Evolutionary conservation across 495 filamentous ascomycete genomes (phyloP), one percentile per base, ranked within the genome.

Genomic region (Immersiella caudata): DNA sequence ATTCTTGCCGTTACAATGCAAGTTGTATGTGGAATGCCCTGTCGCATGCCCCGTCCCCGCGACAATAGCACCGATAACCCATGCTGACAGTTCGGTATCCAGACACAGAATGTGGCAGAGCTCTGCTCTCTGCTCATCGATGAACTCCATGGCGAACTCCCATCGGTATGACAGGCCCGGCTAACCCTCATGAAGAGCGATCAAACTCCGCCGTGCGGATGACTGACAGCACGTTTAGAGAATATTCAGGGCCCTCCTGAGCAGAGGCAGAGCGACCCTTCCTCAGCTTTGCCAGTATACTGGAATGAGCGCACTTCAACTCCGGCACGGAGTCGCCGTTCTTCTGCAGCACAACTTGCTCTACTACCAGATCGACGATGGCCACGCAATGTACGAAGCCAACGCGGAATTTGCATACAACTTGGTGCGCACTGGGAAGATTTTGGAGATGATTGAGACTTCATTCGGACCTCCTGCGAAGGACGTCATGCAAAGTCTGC

Each of bases 341-440:
- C 90, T 99, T 71, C 83, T 94, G 54, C 95, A 98, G 75, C 89
- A 96, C 71, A 91, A 94, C 68, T 85, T 99, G 20, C 84, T 96
- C 12, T 90, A 89, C 73, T 89, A 94, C 77, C 86, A 88, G 69
- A 85, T 86, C 64, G 87, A 91, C 49, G 85, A 89, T 62, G 83
- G 87, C 63, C 85, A 83, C 26, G 90, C 92, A 25, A 86, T 87
- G 73, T 98, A 97, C 79, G 90, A 96, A 71, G 89, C 91, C 25
- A 90, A 95, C 64, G 78, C 86, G 71, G 80, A 85, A 57, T 83
- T 89, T 26, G 89, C 92, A 58, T 97, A 98, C 75, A 86, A 86
- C 67, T 83, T 98, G 40, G 79, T 91, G 20, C 90, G 94, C 27
- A 85, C 86, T 21, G 93, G 92, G 7, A 94, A 93, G 76, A 91